A percentile compares a stretch with the other conserved stretches of the same genome.
Conservation (phyloP, 768 basidiomycete genomes). For the Lactifluus pinguis region DNA sequence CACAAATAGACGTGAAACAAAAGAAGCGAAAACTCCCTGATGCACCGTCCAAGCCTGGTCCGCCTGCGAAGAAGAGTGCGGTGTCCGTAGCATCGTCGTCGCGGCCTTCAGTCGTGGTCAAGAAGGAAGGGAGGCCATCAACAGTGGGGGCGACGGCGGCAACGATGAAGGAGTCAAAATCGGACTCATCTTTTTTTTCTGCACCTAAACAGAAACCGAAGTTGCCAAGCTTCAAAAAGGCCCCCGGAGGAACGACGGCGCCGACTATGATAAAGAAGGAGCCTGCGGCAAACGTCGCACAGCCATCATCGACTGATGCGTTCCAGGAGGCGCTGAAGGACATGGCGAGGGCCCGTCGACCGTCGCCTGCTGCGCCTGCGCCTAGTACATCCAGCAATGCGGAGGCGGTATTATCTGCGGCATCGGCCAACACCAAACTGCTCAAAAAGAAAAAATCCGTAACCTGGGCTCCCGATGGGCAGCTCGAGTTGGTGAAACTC, state of each 20-base stretch:
- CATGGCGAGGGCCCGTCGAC: slow-evolving; percentile 59
- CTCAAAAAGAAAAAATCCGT: slow-evolving; percentile 69
- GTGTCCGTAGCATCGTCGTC: slow-evolving; percentile 36
- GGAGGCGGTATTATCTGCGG: slow-evolving; percentile 48
- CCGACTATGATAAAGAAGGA: slow-evolving; percentile 39
- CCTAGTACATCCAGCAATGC: slow-evolving; percentile 19
- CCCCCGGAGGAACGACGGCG: slow-evolving; percentile 27
- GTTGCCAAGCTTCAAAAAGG: slow-evolving; percentile 82
- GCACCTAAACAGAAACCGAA: slow-evolving; percentile 78
- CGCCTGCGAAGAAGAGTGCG: slow-evolving; percentile 60
- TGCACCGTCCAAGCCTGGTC: slow-evolving; percentile 34
- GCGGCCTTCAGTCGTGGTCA: slow-evolving; percentile 34
- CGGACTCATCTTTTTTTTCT: slow-evolving; percentile 84
- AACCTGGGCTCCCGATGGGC: slow-evolving; percentile 65
- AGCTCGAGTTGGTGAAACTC: slow-evolving; percentile 64
- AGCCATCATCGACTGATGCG: slow-evolving; percentile 69
- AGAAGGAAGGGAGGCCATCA: slow-evolving; percentile 44
- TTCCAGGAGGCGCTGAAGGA: slow-evolving; percentile 77
- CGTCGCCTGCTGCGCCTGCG: slow-evolving; percentile 37
- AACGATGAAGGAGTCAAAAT: slow-evolving; percentile 65
- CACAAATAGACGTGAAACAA: slow-evolving; percentile 24
- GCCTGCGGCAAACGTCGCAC: slow-evolving; percentile 50
- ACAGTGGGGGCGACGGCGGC: slow-evolving; percentile 15
- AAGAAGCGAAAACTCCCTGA: slow-evolving; percentile 75
- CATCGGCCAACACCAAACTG: slow-evolving; percentile 25